phyloP scores from a whole-genome alignment of 2,329 filamentous ascomycete genomes.

The Trichoderma sp. region DNA sequence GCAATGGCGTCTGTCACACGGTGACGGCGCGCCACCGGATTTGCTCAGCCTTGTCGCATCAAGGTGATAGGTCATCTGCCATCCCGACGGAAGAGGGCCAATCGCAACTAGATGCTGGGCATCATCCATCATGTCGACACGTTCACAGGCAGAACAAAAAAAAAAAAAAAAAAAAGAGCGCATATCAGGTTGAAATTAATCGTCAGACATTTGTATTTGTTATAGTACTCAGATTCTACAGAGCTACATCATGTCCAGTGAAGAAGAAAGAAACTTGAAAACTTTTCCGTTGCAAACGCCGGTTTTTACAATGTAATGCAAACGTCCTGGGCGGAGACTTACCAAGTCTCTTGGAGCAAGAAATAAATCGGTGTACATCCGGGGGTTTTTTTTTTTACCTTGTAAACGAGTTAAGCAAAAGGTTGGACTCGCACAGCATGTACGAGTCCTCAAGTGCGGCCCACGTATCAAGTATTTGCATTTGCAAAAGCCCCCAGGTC shows the following conservation, averaged over 20 bases:
- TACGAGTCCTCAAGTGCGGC: conserved; percentile 5
- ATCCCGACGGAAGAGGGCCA: neutral
- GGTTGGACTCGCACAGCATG: neutral
- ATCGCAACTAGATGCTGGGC: neutral
- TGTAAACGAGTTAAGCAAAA: conserved; percentile 9
- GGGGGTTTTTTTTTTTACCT: conserved; percentile 10
- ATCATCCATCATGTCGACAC: neutral
- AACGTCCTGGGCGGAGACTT: conserved; percentile 18
- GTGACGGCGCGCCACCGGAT: conserved; percentile 4
- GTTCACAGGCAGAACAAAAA: neutral
- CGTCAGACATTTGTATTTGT: neutral
- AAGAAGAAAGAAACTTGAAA: neutral
- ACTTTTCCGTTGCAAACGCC: conserved; percentile 17
- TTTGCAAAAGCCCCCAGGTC: conserved; percentile 36
- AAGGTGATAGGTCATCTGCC: conserved; percentile 1
- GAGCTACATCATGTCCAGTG: neutral
- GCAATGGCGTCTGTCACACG: conserved; percentile 10
- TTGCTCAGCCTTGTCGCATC: conserved; percentile 5
- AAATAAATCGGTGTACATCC: conserved; percentile 13
- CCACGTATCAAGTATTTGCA: conserved; percentile 24
- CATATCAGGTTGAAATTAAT: neutral
- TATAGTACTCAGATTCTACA: conserved; percentile 2
- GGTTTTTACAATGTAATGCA: conserved; percentile 16
- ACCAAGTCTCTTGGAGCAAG: conserved; percentile 17
- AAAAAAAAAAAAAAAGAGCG: neutral